phyloP scores from a whole-genome alignment of 345 rosid genomes.

The Eucalyptus erythrocorys region DNA sequence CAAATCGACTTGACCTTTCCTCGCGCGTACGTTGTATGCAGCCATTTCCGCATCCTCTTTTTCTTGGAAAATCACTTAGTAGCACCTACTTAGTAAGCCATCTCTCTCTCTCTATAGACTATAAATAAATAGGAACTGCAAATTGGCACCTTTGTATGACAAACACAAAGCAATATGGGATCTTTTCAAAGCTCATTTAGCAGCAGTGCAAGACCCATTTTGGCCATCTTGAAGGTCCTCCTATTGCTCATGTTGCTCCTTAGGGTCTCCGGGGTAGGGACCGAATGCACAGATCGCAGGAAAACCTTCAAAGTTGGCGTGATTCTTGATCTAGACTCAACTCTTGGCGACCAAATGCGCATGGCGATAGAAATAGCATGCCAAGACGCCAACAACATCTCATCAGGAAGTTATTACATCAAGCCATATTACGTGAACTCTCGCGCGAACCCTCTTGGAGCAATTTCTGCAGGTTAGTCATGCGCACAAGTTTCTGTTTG shows the following conservation, averaged over 20 bases:
- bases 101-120: neutral
- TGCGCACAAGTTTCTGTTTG: neutral
- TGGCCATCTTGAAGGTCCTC: neutral
- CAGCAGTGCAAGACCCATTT: neutral
- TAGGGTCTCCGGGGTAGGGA: neutral
- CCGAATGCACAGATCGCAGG: neutral
- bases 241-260: neutral
- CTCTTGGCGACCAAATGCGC: constrained; percentile 17
- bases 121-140: neutral
- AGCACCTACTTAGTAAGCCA: neutral
- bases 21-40: neutral
- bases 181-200: neutral
- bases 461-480: constrained; percentile 19
- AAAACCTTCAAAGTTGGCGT: constrained; percentile 17
- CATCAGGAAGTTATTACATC: constrained; percentile 2
- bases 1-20: neutral
- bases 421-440: constrained; percentile 16
- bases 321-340: constrained; percentile 7
- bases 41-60: neutral
- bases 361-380: constrained; percentile 32
- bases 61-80: neutral
- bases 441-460: constrained; percentile 6
- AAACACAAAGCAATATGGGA: neutral
- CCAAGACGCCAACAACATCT: constrained; percentile 1
- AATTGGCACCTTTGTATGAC: neutral